Percentiles rank a stretch among this genome's conserved stretches.
Evolutionary conservation across 305 asterid species (phyloP).

Genomic region (Solanum hybrid): DNA sequence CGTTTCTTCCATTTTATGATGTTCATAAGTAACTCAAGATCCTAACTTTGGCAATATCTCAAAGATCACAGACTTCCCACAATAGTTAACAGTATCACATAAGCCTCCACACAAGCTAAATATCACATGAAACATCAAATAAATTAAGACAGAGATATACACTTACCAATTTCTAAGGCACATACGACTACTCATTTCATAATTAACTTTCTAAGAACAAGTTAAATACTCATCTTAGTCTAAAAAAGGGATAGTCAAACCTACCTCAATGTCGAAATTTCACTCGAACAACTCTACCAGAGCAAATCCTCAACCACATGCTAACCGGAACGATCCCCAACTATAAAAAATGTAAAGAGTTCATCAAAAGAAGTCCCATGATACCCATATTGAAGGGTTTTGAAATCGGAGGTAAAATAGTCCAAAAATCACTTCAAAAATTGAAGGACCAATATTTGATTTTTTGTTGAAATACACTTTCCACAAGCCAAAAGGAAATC

Average conservation of each 20-base stretch:
- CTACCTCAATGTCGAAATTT: not conserved
- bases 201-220: not conserved
- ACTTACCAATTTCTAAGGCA: not conserved
- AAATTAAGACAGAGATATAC: not conserved
- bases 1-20: not conserved
- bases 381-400: not conserved
- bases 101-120: not conserved
- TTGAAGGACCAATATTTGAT: not conserved
- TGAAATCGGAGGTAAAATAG: not conserved
- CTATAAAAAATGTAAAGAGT: not conserved
- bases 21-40: not conserved
- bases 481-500: not conserved
- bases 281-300: not conserved
- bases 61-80: not conserved
- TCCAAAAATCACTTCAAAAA: not conserved
- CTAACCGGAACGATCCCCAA: not conserved
- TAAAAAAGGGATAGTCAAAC: not conserved
- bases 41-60: not conserved
- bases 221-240: not conserved
- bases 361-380: not conserved
- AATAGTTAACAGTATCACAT: not conserved
- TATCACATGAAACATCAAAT: not conserved
- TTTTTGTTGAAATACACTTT: not conserved
- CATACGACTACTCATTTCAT: not conserved
- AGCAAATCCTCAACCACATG: not conserved